Evolutionary conservation across 129 eudicot species (phyloP).

Genomic region (Scalesia atractyloides): DNA sequence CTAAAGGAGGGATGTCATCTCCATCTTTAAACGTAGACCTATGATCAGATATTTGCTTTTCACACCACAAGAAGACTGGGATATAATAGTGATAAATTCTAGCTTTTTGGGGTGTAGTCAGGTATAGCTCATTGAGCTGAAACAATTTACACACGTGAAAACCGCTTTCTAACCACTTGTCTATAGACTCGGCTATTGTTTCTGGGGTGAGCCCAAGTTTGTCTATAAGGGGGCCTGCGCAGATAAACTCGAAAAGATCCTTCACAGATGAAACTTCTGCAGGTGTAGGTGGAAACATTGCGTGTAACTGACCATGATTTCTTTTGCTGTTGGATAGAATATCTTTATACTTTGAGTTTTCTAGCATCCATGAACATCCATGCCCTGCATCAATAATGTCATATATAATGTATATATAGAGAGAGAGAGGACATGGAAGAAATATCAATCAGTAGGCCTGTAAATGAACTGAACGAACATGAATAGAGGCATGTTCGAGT

Average conservation of each 20-base stretch:
- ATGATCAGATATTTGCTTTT: slow-evolving; percentile 74
- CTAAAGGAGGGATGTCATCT: slow-evolving; percentile 89
- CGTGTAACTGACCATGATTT: slow-evolving; percentile 46
- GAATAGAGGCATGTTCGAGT: no score
- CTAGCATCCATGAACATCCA: slow-evolving; percentile 74
- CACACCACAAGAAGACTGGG: slow-evolving; percentile 95
- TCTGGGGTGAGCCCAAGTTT: slow-evolving; percentile 70
- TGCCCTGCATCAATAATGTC: slow-evolving; percentile 51
- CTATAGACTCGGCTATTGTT: slow-evolving; percentile 71
- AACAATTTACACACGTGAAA: slow-evolving; percentile 73
- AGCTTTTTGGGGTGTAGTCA: slow-evolving; percentile 80
- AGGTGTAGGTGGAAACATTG: slow-evolving; percentile 44
- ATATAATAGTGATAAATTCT: slow-evolving; percentile 89
- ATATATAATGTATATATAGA: not conserved
- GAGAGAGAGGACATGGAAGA: not conserved
- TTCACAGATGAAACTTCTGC: slow-evolving; percentile 77
- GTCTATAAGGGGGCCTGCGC: slow-evolving; percentile 76
- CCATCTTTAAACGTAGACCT: slow-evolving; percentile 63
- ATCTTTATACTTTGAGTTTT: slow-evolving; percentile 35
- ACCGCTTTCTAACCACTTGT: slow-evolving; percentile 80
- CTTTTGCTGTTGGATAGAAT: slow-evolving; percentile 39
- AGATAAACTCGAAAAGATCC: slow-evolving; percentile 85
- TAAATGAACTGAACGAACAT: no score
- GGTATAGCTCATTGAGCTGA: slow-evolving; percentile 64
- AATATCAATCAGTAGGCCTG: not conserved